Base-by-base conservation (phyloP, 345 rosid genomes). In the Murraya paniculata region DNA sequence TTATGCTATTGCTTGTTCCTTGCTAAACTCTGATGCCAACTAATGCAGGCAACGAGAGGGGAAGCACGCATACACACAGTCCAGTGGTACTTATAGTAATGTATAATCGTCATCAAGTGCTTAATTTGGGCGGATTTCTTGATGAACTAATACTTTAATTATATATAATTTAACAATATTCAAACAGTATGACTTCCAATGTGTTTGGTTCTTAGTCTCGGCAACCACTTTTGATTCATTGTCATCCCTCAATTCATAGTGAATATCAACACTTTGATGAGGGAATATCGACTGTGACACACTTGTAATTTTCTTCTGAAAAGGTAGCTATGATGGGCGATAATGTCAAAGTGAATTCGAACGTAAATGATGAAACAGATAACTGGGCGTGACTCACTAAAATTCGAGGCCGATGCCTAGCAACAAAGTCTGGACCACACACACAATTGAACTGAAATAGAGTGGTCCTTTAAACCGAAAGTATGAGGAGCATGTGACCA, bases 331-430 rank as follows among this genome's bases (percentile, higher is more conserved):
- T 33, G 21, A 33, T 76, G 25, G 66, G n/a, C 16, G 80, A 61
- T 45, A 78, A 14, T 31, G 75, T 70, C 75, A 22, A 60, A 60
- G 80, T 61, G 27, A 65, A 41, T 1, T 77, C 61, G 16, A 69
- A 61, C 48, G 68, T 78, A 35, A 67, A 67, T 45, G 21, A 69
- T 33, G 70, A 58, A 76, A 65, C 50, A 50, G 33, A 53, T 28
- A 74, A 48, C 55, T 27, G 72, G 83, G 36, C 73, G 77, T 73
- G 71, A 19, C 39, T 60, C 71, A 62, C 80, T 28, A 81, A 31
- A 76, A 64, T n/a, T 4, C 5, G 22, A 16, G n/a, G 61, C 31
- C 70, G 21, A 66, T 77, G 75, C 10, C 25, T 68, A 70, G 50
- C 75, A 77, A 69, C 4, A 45, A 70, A 8, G 35, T 53, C 39